Conservation (phyloP, 1,284 basidiomycete genomes). For the Ganoderma lingzhi region DNA sequence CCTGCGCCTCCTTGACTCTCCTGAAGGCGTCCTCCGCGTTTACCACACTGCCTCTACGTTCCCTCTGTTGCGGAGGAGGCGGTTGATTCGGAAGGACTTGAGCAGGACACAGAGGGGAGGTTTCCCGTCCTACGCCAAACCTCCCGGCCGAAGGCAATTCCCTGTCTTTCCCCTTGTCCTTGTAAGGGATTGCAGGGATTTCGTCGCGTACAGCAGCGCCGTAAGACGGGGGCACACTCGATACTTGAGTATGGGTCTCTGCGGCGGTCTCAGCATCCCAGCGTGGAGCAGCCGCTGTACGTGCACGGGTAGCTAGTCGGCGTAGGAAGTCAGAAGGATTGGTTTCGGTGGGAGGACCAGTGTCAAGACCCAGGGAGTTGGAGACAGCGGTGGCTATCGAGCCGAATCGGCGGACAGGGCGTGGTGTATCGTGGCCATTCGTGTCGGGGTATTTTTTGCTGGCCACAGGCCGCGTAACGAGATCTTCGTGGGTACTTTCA, state of each 20-base stretch:
- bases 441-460: constrained; percentile 29
- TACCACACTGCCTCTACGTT: constrained; percentile 55
- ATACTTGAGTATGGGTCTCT: constrained; percentile 42
- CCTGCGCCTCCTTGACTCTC: constrained; percentile 71
- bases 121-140: constrained; percentile 21
- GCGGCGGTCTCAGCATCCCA: constrained; percentile 52
- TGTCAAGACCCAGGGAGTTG: constrained; percentile 44
- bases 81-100: constrained; percentile 42
- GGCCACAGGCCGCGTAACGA: constrained; percentile 10
- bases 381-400: constrained; percentile 35
- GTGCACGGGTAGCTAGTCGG: constrained; percentile 29
- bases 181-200: constrained; percentile 8
- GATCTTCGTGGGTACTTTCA: constrained; percentile 34
- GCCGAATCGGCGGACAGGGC: constrained; percentile 30
- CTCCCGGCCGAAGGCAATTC: constrained; percentile 15
- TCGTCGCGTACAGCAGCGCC: constrained; percentile 48
- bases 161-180: constrained; percentile 22
- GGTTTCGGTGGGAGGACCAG: constrained; percentile 30
- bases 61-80: constrained; percentile 38
- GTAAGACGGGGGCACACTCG: constrained; percentile 62
- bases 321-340: constrained; percentile 22
- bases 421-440: constrained; percentile 37
- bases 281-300: constrained; percentile 34
- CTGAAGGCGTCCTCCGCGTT: constrained; percentile 81
- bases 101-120: constrained; percentile 17